Evolutionary conservation across 139 green algal species (phyloP).

Genomic region (Pseudopediastrum boryanum): DNA sequence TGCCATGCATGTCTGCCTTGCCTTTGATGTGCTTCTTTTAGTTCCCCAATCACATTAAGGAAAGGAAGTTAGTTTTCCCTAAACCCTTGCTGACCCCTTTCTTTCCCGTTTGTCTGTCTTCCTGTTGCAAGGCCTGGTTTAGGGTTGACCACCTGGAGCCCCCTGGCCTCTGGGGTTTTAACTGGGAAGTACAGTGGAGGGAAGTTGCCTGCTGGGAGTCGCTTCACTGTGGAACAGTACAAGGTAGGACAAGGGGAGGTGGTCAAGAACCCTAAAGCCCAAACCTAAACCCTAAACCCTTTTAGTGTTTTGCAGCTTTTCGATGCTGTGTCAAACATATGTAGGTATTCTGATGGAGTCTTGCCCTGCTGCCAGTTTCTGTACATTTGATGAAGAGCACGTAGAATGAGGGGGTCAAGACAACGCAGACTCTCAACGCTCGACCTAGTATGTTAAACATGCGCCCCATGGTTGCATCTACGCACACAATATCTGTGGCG

Average conservation of each 20-base stretch:
- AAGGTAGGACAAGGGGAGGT: no score
- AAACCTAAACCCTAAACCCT: no score
- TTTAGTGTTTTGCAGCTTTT: neutral
- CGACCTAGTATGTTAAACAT: no score
- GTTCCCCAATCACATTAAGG: no score
- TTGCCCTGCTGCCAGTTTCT: neutral
- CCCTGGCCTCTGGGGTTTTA: conserved; percentile 80
- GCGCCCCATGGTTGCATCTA: neutral
- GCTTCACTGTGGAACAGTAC: conserved; percentile 71
- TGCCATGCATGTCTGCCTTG: neutral
- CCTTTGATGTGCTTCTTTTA: neutral
- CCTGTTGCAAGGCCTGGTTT: conserved; percentile 46
- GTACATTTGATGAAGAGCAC: neutral
- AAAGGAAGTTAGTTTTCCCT: neutral
- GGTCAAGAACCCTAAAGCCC: no score
- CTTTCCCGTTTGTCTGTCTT: neutral
- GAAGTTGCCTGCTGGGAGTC: conserved; percentile 63
- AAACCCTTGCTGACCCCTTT: neutral
- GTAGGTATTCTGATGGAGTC: conserved; percentile 9
- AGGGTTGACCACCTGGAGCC: conserved; percentile 83
- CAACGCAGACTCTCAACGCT: no score
- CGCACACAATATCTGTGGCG: neutral
- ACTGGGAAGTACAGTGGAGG: conserved; percentile 85
- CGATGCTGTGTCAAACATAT: neutral
- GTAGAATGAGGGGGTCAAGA: no score